These are phyloP conservation scores for Umbelopsis vinacea DNA, from an alignment of 192 early-diverging fungal species.

Conservation along the genomic window DNA sequence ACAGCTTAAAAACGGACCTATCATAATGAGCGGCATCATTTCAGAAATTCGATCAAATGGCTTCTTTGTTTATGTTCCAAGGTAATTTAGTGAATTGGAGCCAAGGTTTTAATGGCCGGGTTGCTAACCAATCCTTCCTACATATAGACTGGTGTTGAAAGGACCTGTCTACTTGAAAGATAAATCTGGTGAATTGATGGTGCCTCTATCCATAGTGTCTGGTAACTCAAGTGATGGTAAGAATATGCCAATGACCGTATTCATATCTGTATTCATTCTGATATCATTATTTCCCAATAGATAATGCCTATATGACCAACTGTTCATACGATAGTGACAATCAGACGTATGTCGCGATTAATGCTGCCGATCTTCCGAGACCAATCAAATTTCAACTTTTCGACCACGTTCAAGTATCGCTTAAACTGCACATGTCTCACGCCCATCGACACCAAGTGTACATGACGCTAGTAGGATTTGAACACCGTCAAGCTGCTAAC, in stretches of 20 bases:
- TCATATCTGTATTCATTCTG: neutral
- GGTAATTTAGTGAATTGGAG: conserved; percentile 14
- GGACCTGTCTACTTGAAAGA: conserved; percentile 73
- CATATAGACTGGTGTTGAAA: conserved; percentile 64
- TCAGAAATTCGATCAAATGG: conserved; percentile 76
- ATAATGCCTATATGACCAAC: conserved; percentile 33
- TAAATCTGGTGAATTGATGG: conserved; percentile 51
- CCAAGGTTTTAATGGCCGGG: neutral
- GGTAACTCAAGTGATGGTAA: conserved; percentile 46
- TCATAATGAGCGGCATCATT: conserved; percentile 68
- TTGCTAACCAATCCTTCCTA: conserved; percentile 23
- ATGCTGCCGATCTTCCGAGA: conserved; percentile 38
- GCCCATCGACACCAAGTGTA: conserved; percentile 67
- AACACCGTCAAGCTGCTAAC: conserved; percentile 18
- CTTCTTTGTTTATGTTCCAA: conserved; percentile 61
- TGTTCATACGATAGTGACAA: conserved; percentile 49
- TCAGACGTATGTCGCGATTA: conserved; percentile 53
- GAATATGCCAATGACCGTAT: neutral
- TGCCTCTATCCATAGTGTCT: conserved; percentile 66
- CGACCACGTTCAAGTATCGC: conserved; percentile 64
- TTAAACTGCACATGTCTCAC: conserved; percentile 62
- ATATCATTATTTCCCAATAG: conserved; percentile 4
- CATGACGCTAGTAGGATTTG: conserved; percentile 64
- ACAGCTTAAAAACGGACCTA: conserved; percentile 32
- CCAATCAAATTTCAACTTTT: conserved; percentile 60